Evolutionary conservation across 306 rosid genomes (phyloP).

Genomic region (Styphnolobium japonicum): DNA sequence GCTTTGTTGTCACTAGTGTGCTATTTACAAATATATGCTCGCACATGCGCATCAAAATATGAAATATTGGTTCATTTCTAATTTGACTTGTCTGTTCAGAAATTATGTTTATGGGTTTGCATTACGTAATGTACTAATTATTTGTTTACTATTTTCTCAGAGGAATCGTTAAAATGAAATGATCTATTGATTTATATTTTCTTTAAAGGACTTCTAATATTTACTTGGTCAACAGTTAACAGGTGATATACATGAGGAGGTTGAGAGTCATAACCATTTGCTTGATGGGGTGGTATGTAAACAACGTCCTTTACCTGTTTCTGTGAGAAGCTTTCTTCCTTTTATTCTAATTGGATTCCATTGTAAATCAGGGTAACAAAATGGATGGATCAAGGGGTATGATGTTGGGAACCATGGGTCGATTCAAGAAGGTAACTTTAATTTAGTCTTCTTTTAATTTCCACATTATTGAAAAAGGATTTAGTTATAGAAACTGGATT

Average conservation of each 20-base stretch:
- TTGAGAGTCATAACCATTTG: conserved; percentile 77
- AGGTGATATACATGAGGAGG: conserved; percentile 94
- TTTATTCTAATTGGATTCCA: conserved; percentile 20
- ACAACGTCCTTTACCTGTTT: background rate
- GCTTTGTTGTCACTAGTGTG: background rate
- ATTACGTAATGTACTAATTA: background rate
- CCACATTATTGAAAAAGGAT: conserved; percentile 18
- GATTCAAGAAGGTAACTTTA: conserved; percentile 75
- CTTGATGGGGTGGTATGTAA: conserved; percentile 82
- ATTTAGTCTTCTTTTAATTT: conserved; percentile 7
- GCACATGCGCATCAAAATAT: background rate
- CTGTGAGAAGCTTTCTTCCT: background rate
- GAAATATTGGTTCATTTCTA: conserved; percentile 2
- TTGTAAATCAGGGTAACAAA: conserved; percentile 61
- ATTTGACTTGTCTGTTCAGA: background rate
- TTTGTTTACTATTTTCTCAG: background rate
- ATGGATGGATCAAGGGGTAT: conserved; percentile 96
- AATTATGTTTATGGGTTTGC: background rate
- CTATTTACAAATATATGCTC: background rate
- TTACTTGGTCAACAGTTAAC: conserved; percentile 64
- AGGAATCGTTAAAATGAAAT: conserved; percentile 10
- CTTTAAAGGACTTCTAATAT: background rate
- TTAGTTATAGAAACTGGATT: conserved; percentile 26
- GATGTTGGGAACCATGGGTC: conserved; percentile 93
- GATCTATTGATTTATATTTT: conserved; percentile 17